These are phyloP conservation scores for Apiotrichum sp. DNA, from an alignment of 1,284 basidiomycete genomes.

Conservation along the genomic window DNA sequence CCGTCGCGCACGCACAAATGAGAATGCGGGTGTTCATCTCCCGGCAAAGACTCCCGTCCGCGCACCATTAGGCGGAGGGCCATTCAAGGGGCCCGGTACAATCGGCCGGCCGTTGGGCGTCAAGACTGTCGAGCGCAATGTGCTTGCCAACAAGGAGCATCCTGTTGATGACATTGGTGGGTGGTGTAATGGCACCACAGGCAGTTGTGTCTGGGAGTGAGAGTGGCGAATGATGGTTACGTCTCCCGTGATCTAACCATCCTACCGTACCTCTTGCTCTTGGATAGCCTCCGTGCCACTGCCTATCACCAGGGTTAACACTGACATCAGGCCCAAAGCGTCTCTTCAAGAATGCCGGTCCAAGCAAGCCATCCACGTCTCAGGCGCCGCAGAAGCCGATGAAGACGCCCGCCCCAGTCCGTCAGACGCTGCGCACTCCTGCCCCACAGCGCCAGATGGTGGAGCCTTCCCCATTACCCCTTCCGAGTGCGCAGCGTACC, in stretches of 20 bases:
- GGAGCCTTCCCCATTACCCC: constrained; percentile 27
- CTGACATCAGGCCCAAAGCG: constrained; percentile 14
- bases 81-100: constrained; percentile 9
- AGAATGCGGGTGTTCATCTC: constrained; percentile 14
- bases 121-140: constrained; percentile 16
- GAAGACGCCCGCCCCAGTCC: constrained; percentile 8
- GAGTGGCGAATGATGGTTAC: too few species aligned
- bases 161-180: constrained; percentile 15
- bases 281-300: too few species aligned
- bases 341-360: constrained; percentile 10
- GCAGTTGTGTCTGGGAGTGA: too few species aligned
- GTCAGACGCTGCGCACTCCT: constrained; percentile 11
- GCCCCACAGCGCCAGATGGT: not conserved
- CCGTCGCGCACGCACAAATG: constrained; percentile 13
- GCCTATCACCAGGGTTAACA: not conserved
- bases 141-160: constrained; percentile 5
- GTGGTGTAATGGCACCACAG: not conserved
- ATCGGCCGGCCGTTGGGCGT: constrained; percentile 11
- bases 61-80: constrained; percentile 6
- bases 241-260: too few species aligned
- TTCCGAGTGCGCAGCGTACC: constrained; percentile 35
- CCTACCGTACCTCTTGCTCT: too few species aligned
- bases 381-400: not conserved
- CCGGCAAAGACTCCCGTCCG: constrained; percentile 16
- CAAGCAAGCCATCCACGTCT: constrained; percentile 1